Percentiles rank a stretch among this genome's conserved stretches.
Conservation (phyloP, 1,139 yeast species). For the Candida labiduridarum region DNA sequence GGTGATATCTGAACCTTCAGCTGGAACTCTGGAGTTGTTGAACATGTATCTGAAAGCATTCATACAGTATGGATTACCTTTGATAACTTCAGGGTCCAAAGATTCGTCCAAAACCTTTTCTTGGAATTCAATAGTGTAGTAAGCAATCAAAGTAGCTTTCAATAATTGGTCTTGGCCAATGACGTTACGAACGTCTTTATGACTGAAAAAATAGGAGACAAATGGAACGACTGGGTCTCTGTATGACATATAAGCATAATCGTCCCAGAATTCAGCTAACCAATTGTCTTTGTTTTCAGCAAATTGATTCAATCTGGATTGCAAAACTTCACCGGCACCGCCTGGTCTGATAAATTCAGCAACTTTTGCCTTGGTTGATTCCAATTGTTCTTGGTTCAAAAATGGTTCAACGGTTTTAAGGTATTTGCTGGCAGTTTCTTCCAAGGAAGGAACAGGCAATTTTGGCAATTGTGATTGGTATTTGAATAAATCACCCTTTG, state of each 20-base stretch:
- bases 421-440: slow-evolving; percentile 71
- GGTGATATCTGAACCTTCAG: slow-evolving; percentile 58
- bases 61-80: slow-evolving; percentile 87
- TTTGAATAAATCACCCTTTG: slow-evolving; percentile 70
- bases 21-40: slow-evolving; percentile 84
- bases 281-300: slow-evolving; percentile 77
- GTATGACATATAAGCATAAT: slow-evolving; percentile 87
- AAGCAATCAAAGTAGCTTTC: slow-evolving; percentile 68
- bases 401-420: slow-evolving; percentile 74
- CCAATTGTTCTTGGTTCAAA: slow-evolving; percentile 54
- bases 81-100: slow-evolving; percentile 78
- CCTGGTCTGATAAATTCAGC: slow-evolving; percentile 56
- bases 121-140: slow-evolving; percentile 58
- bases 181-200: slow-evolving; percentile 61
- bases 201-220: slow-evolving; percentile 88
- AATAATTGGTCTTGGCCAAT: slow-evolving; percentile 71
- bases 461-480: slow-evolving; percentile 77
- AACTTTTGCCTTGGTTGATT: slow-evolving; percentile 59
- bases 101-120: slow-evolving; percentile 58
- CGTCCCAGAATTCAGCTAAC: slow-evolving; percentile 94
- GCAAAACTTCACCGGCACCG: slow-evolving; percentile 71
- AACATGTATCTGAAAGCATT: slow-evolving; percentile 91
- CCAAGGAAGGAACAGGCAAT: slow-evolving; percentile 84
- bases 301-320: slow-evolving; percentile 60
- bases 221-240: slow-evolving; percentile 94